Percentiles rank a stretch among this genome's conserved stretches.
phyloP scores from a whole-genome alignment of 2,329 filamentous ascomycete species.

The Cryphonectria naterciae region DNA sequence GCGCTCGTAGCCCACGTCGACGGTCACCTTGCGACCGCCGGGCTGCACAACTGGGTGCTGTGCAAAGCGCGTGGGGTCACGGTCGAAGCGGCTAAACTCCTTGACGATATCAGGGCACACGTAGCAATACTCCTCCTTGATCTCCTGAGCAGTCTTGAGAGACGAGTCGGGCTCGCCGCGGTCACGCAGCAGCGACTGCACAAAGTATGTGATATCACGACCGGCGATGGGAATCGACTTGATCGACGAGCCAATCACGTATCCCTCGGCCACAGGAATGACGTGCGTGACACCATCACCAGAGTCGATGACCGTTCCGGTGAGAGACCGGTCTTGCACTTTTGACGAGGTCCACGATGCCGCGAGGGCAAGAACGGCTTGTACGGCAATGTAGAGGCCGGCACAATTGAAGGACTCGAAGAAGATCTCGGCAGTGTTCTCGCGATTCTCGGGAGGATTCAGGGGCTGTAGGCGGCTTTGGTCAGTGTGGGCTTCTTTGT shows the following conservation, averaged over 20 bases:
- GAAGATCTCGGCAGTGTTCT: constrained; percentile 99
- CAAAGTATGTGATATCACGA: constrained; percentile 98
- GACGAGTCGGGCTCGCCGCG: constrained; percentile 96
- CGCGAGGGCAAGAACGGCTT: constrained; percentile 93
- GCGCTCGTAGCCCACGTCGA: constrained; percentile 96
- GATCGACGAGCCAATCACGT: constrained; percentile 98
- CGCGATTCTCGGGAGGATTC: constrained; percentile 97
- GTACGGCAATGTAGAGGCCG: constrained; percentile 97
- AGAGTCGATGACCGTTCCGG: constrained; percentile 97
- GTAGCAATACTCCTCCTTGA: constrained; percentile 99
- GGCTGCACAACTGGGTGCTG: constrained; percentile 87
- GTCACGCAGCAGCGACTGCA: constrained; percentile 93
- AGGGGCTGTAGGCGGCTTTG: constrained; percentile 65
- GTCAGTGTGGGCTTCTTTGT: not conserved
- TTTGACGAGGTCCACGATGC: constrained; percentile 99
- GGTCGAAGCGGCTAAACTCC: constrained; percentile 93
- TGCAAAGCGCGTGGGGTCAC: constrained; percentile 86
- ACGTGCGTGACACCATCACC: constrained; percentile 99
- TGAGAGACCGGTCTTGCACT: constrained; percentile 92
- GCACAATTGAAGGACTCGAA: constrained; percentile 99
- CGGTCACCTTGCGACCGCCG: constrained; percentile 79
- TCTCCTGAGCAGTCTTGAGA: constrained; percentile 94
- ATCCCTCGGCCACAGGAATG: constrained; percentile 96
- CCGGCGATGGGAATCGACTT: constrained; percentile 98
- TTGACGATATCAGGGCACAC: constrained; percentile 99